phyloP scores from a whole-genome alignment of 352 stramenopile genomes.

The Pythium monospermum region DNA sequence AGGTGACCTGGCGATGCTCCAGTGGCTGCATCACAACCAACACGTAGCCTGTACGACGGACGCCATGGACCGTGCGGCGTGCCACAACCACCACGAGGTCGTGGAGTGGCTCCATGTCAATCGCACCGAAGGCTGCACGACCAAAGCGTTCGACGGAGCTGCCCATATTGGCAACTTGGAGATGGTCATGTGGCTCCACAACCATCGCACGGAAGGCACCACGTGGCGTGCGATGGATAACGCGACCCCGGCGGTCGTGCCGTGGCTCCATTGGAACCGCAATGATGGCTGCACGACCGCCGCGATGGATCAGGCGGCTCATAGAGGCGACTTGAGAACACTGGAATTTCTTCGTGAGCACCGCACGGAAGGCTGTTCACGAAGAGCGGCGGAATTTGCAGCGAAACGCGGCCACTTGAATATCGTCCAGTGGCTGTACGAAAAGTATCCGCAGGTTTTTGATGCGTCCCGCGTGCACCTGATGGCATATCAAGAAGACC shows the following conservation, averaged over 20 bases:
- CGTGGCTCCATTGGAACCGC: too few relatives aligned
- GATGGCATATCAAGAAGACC: too few relatives aligned
- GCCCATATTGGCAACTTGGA: conserved; percentile 13
- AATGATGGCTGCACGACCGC: too few relatives aligned
- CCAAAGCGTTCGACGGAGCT: conserved; percentile 13
- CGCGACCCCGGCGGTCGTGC: too few relatives aligned
- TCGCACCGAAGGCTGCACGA: conserved; percentile 16
- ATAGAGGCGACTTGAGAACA: too few relatives aligned
- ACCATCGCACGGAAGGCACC: conserved; percentile 13
- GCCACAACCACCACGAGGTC: conserved; percentile 12
- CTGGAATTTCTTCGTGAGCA: too few relatives aligned
- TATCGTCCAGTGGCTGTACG: conserved; percentile 11
- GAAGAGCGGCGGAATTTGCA: too few relatives aligned
- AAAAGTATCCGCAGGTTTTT: too few relatives aligned
- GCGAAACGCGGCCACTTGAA: background rate
- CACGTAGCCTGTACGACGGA: conserved; percentile 19
- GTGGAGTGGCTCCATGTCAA: conserved; percentile 19
- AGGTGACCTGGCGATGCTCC: conserved; percentile 12
- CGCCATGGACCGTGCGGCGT: conserved; percentile 22
- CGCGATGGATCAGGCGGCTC: too few relatives aligned
- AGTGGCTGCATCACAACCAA: conserved; percentile 14
- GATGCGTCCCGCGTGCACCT: too few relatives aligned
- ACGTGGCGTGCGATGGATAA: conserved; percentile 4
- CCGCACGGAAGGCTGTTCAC: too few relatives aligned
- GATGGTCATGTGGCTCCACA: conserved; percentile 9